A percentile compares a stretch with the other conserved stretches of the same genome.
These are phyloP conservation scores for Astragalus membranaceus DNA, from an alignment of 306 rosid genomes.

Conservation along the genomic window DNA sequence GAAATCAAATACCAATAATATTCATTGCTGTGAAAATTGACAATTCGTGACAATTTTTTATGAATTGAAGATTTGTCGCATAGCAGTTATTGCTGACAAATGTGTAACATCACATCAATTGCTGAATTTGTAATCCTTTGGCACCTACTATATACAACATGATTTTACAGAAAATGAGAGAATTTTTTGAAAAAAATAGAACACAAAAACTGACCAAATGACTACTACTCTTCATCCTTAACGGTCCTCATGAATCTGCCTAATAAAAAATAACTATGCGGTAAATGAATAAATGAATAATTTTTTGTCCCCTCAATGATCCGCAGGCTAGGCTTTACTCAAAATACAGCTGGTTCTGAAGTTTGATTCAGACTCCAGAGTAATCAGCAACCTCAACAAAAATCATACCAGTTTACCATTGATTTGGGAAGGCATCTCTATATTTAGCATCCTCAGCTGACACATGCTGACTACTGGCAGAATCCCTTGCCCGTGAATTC, in stretches of 20 bases:
- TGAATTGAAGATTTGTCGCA: neutral
- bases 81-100: slow-evolving; percentile 2
- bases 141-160: slow-evolving; percentile 5
- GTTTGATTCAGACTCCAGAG: slow-evolving; percentile 12
- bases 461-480: slow-evolving; percentile 39
- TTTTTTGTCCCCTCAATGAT: neutral
- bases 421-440: slow-evolving; percentile 77
- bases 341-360: slow-evolving; percentile 10
- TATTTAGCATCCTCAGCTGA: slow-evolving; percentile 45
- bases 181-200: neutral
- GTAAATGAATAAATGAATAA: slow-evolving; percentile 3
- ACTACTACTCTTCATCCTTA: slow-evolving; percentile 7
- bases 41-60: neutral
- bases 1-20: slow-evolving; percentile 15
- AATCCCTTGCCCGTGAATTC: slow-evolving; percentile 40
- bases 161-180: neutral
- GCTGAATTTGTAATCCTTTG: neutral
- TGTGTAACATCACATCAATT: neutral
- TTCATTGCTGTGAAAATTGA: neutral
- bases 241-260: slow-evolving; percentile 9
- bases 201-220: neutral
- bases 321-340: neutral
- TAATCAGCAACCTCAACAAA: neutral
- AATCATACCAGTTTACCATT: slow-evolving; percentile 38
- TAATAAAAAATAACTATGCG: neutral